phyloP scores from a whole-genome alignment of 176 grass and related monocot species.

The Thinopyrum elongatum region DNA sequence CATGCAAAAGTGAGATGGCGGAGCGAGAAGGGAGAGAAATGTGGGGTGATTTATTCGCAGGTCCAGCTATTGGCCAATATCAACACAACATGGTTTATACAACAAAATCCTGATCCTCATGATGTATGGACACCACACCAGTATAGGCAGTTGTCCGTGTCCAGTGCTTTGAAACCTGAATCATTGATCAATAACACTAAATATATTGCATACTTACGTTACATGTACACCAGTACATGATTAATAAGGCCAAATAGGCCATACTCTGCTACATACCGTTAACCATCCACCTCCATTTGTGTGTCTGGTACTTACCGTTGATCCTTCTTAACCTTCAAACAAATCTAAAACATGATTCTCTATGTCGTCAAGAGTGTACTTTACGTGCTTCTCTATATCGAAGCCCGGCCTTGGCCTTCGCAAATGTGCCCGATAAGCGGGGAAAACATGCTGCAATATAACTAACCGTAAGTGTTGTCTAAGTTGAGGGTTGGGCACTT shows the following conservation, averaged over 20 bases:
- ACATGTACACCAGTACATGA: no score
- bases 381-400: neutral
- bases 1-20: no score
- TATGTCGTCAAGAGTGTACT: neutral
- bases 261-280: neutral
- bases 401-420: no score
- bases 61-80: no score
- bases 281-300: neutral
- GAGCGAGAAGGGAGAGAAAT: fast-evolving
- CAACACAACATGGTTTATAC: no score
- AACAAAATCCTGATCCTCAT: no score
- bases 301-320: neutral
- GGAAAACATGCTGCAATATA: neutral
- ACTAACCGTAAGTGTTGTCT: slow-evolving; percentile 16
- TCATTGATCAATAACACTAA: no score
- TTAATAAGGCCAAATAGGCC: neutral
- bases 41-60: no score
- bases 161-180: no score
- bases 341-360: slow-evolving; percentile 21
- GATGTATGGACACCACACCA: no score
- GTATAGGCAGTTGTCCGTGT: no score
- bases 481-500: slow-evolving; percentile 39
- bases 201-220: no score
- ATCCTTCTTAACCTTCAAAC: slow-evolving; percentile 4
- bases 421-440: neutral